Conservation (phyloP, 164 flowering plant species). For the Macadamia integrifolia region DNA sequence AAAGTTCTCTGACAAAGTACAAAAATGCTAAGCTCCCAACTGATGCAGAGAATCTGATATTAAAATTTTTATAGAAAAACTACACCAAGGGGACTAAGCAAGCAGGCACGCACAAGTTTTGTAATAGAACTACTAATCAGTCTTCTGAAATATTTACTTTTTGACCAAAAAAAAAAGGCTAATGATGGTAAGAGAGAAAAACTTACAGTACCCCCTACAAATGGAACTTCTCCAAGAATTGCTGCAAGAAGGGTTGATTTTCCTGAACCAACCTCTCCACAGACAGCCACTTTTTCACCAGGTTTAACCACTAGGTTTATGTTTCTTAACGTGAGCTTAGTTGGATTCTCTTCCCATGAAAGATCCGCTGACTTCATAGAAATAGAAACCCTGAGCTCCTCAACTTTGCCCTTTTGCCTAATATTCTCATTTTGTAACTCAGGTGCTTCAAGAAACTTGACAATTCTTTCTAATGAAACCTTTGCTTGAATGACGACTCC, state of each 20-base stretch:
- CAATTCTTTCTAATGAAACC: constrained; percentile 47
- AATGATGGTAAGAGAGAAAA: background rate
- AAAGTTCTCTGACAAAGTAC: too few relatives aligned
- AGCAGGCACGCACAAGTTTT: too few relatives aligned
- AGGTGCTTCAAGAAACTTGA: constrained; percentile 53
- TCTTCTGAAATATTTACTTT: background rate
- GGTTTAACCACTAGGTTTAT: constrained; percentile 36
- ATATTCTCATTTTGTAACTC: constrained; percentile 34
- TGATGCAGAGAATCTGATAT: too few relatives aligned
- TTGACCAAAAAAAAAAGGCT: background rate
- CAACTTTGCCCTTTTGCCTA: constrained; percentile 6
- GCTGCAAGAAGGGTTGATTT: constrained; percentile 66
- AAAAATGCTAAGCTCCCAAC: too few relatives aligned
- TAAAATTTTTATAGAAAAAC: too few relatives aligned
- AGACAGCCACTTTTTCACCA: constrained; percentile 54
- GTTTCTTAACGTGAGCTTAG: constrained; percentile 37
- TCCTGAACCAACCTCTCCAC: constrained; percentile 75
- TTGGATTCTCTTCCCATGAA: constrained; percentile 45
- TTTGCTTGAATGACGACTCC: constrained; percentile 51
- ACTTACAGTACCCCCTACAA: constrained; percentile 46
- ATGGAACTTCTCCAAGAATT: constrained; percentile 59
- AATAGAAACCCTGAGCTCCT: constrained; percentile 21
- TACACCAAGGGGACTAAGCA: too few relatives aligned
- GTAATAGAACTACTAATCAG: too few relatives aligned
- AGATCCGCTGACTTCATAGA: constrained; percentile 25